phyloP scores from a whole-genome alignment of 441 rosid genomes.

The Manihot esculenta region DNA sequence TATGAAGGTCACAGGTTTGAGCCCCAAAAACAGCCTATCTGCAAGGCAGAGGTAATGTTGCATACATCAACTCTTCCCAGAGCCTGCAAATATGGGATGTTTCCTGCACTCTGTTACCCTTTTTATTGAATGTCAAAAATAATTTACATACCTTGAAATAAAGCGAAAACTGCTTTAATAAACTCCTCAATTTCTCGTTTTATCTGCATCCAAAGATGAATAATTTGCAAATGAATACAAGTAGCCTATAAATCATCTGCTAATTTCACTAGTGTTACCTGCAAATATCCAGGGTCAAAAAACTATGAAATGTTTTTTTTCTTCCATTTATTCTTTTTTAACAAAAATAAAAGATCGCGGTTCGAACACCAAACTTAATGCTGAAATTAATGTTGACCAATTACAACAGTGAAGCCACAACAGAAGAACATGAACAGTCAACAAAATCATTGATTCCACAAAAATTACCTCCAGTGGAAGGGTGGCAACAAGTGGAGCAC shows the following conservation, averaged over 20 bases:
- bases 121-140: no score
- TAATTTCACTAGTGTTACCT: background rate
- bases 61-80: no score
- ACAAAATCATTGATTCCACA: background rate
- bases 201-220: conserved; percentile 44
- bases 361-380: background rate
- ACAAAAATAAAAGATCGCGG: no score
- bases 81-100: no score
- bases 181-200: conserved; percentile 69
- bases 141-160: conserved; percentile 66
- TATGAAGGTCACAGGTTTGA: no score
- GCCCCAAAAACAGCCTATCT: no score
- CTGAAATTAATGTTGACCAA: background rate
- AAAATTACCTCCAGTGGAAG: conserved; percentile 74
- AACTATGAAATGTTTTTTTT: background rate
- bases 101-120: no score
- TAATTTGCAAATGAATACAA: conserved; percentile 2
- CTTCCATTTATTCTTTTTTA: background rate
- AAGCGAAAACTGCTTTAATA: conserved; percentile 60
- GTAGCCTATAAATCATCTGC: no score
- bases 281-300: background rate
- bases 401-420: background rate
- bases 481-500: conserved; percentile 89
- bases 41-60: no score
- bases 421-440: background rate